Evolutionary conservation across 306 rosid genomes (phyloP).

Genomic region (Glycyrrhiza uralensis): DNA sequence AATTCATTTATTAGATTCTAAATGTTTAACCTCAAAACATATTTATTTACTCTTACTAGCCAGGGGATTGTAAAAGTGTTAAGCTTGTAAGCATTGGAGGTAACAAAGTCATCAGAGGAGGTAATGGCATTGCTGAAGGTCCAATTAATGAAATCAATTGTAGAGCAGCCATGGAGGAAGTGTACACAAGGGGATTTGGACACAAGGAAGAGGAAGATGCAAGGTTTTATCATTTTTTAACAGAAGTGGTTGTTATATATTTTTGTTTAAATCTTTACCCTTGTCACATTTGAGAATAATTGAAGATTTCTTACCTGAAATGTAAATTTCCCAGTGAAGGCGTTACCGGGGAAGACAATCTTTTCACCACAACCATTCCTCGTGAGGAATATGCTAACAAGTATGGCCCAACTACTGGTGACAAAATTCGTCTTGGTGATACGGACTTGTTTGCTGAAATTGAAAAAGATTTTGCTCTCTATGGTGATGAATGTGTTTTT

Average conservation of each 20-base stretch:
- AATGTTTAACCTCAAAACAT: constrained; percentile 25
- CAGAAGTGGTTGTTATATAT: constrained; percentile 19
- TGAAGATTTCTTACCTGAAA: constrained; percentile 36
- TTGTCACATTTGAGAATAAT: constrained; percentile 52
- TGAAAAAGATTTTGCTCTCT: constrained; percentile 67
- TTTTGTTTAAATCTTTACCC: too few relatives aligned
- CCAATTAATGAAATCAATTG: constrained; percentile 47
- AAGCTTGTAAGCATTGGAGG: constrained; percentile 83
- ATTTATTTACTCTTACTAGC: constrained; percentile 54
- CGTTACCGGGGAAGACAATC: constrained; percentile 47
- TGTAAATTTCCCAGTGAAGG: constrained; percentile 75
- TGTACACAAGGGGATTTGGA: constrained; percentile 42
- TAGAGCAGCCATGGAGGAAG: constrained; percentile 46
- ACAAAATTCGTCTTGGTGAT: constrained; percentile 91
- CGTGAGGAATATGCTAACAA: constrained; percentile 72
- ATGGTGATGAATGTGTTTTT: constrained; percentile 91
- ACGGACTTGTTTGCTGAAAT: constrained; percentile 80
- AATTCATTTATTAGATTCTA: neutral
- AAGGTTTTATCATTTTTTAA: constrained; percentile 52
- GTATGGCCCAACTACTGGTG: constrained; percentile 91
- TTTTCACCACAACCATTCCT: constrained; percentile 49
- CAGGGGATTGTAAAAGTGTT: constrained; percentile 76
- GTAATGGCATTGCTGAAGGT: constrained; percentile 68
- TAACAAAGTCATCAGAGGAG: constrained; percentile 77
- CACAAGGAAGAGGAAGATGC: constrained; percentile 53